A percentile compares a stretch with the other conserved stretches of the same genome.
phyloP scores from a whole-genome alignment of 2,329 filamentous ascomycete genomes.

The Aureobasidium mangrovei region DNA sequence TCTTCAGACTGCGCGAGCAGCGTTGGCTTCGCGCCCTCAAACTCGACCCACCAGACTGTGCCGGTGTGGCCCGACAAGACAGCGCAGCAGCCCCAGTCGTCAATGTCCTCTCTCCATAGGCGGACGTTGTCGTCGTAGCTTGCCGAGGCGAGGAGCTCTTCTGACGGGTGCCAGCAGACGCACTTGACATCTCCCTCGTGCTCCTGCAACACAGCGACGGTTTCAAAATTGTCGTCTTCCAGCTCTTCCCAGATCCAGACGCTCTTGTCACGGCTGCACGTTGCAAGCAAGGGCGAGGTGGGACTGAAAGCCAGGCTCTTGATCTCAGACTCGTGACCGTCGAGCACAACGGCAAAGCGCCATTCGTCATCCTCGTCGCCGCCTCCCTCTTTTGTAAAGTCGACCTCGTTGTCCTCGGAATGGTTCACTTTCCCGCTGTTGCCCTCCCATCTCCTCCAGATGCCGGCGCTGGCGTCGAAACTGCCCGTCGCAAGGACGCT shows the following conservation, averaged over 20 bases:
- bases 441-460: conserved; percentile 60
- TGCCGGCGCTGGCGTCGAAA: conserved; percentile 84
- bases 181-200: conserved; percentile 94
- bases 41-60: conserved; percentile 84
- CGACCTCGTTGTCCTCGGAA: conserved; percentile 20
- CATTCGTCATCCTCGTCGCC: conserved; percentile 68
- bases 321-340: conserved; percentile 93
- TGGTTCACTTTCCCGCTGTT: conserved; percentile 38
- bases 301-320: conserved; percentile 69
- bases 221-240: conserved; percentile 92
- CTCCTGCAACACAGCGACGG: conserved; percentile 86
- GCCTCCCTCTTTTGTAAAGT: conserved; percentile 29
- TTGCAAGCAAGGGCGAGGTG: conserved; percentile 71
- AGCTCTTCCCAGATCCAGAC: conserved; percentile 99
- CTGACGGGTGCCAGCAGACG: conserved; percentile 80
- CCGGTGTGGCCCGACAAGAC: conserved; percentile 70
- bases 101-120: conserved; percentile 80
- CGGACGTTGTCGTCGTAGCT: conserved; percentile 91
- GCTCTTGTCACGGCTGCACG: conserved; percentile 83
- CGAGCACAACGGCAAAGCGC: conserved; percentile 84
- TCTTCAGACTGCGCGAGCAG: conserved; percentile 23
- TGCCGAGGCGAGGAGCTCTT: conserved; percentile 72
- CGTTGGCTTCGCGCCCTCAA: conserved; percentile 39
- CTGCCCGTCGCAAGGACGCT: conserved; percentile 83
- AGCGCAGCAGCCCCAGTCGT: conserved; percentile 89